phyloP scores from a whole-genome alignment of 768 basidiomycete species.

The Myochromella boudieri region DNA sequence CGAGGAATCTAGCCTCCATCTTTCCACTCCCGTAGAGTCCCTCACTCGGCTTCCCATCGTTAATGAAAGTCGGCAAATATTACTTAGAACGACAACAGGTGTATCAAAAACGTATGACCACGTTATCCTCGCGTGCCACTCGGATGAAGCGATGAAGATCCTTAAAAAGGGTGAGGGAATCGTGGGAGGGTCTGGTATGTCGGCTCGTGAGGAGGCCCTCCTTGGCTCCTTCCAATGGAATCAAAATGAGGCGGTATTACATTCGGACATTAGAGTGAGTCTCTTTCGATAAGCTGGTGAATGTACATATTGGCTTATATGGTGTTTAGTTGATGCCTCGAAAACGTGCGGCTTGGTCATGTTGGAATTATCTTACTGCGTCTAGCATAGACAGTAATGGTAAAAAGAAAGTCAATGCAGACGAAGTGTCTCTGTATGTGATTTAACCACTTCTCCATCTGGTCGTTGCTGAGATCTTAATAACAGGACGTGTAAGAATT shows the following conservation, averaged over 20 bases:
- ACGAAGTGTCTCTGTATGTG: conserved; percentile 62
- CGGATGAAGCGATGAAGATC: conserved; percentile 58
- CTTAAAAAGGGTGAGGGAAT: conserved; percentile 43
- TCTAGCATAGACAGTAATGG: conserved; percentile 38
- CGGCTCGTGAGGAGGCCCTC: conserved; percentile 51
- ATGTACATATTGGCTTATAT: neutral
- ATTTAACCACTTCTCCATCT: neutral
- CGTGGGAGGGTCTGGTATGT: conserved; percentile 29
- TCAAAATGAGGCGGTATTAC: conserved; percentile 65
- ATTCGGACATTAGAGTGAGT: conserved; percentile 60
- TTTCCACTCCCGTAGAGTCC: conserved; percentile 55
- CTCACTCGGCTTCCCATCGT: conserved; percentile 21
- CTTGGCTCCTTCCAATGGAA: conserved; percentile 66
- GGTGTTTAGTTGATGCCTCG: conserved; percentile 72
- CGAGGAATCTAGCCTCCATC: conserved; percentile 51
- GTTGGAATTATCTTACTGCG: conserved; percentile 77
- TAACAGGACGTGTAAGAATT: conserved; percentile 42
- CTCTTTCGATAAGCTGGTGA: neutral
- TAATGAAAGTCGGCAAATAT: conserved; percentile 26
- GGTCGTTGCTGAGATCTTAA: conserved; percentile 2
- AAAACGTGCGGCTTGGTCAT: conserved; percentile 62
- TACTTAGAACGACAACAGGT: conserved; percentile 48
- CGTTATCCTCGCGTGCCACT: conserved; percentile 75
- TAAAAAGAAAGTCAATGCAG: conserved; percentile 42
- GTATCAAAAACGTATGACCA: conserved; percentile 55